Base-by-base conservation (phyloP, 1,284 basidiomycete species). In the Ganoderma leucocontextum region DNA sequence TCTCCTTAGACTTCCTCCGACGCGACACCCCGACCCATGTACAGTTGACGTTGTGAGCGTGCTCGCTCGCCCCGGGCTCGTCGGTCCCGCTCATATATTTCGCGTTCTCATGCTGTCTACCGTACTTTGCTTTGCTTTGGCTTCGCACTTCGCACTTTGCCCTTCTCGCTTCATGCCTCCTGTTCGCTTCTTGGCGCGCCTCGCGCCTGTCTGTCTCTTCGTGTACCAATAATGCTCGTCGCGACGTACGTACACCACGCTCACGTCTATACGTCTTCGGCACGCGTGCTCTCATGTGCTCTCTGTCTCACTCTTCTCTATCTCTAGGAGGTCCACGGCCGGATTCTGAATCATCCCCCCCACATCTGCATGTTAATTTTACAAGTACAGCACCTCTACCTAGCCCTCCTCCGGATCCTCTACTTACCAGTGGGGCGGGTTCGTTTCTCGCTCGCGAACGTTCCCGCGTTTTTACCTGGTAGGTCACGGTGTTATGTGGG, bases 151-250 rank as follows among this genome's bases (percentile, higher is more conserved):
- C 6, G 22, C n/a, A 12, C 22, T 12, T 36, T 33, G 57, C 57
- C 6, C 7, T 22, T 22, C 17, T 38, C 17, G 35, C 47, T 33
- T 52, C 35, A 42, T 53, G 55, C 7, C 22, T 60, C 33, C 44
- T 35, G 25, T 36, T 58, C 19, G 36, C 35, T 41, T 25, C 59
- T 55, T 41, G 4, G 59, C 52, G 59, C 42, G 55, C 44, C 35
- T 22, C 36, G 55, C 33, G 38, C 49, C 53, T 38, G 62, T 35
- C 65, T 64, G 60, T 65, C 62, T 59, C 63, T 72, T 72, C 69
- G 67, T 72, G 71, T 72, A 70, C 39, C 60, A 9, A 67, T 70
- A 57, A 69, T 61, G 70, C 53, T 35, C 39, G 53, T 67, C 58
- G 68, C 66, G 64, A 64, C 65, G 71, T 65, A 64, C 66, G 68